These are phyloP conservation scores for Cystobasidium ongulense DNA, from an alignment of 768 basidiomycete species.

Conservation along the genomic window DNA sequence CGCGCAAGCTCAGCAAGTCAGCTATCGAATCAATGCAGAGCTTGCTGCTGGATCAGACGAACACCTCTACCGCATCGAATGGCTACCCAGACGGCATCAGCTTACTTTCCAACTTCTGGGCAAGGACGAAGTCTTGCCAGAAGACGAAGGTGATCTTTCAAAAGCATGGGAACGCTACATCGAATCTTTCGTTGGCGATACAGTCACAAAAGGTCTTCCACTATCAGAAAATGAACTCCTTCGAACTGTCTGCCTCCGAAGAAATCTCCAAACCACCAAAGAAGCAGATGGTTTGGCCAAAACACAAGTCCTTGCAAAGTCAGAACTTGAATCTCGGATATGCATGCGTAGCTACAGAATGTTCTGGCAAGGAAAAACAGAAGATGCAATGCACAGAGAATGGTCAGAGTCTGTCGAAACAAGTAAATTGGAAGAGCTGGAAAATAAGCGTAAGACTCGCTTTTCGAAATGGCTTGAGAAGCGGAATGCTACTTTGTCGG, in stretches of 20 bases:
- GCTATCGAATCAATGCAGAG: slow-evolving; percentile 49
- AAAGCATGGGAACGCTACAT: slow-evolving; percentile 49
- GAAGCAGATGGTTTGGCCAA: neutral
- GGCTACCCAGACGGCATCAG: slow-evolving; percentile 43
- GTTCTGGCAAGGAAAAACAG: slow-evolving; percentile 62
- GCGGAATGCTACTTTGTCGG: neutral
- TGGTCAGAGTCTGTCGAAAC: slow-evolving; percentile 31
- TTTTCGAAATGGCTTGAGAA: slow-evolving; percentile 1
- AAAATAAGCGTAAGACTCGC: slow-evolving; percentile 4
- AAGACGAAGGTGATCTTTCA: slow-evolving; percentile 47
- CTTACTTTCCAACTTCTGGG: slow-evolving; percentile 47
- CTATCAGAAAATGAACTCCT: neutral
- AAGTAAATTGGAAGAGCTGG: slow-evolving; percentile 26
- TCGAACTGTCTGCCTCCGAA: slow-evolving; percentile 18
- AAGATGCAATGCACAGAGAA: slow-evolving; percentile 41
- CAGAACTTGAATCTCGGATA: slow-evolving; percentile 70
- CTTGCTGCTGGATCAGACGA: slow-evolving; percentile 47
- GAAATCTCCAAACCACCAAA: neutral
- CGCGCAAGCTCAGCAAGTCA: slow-evolving; percentile 45
- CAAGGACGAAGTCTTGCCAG: slow-evolving; percentile 48
- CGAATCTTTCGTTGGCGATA: slow-evolving; percentile 44
- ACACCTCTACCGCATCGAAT: slow-evolving; percentile 49
- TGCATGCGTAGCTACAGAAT: slow-evolving; percentile 64
- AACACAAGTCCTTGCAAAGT: slow-evolving; percentile 28
- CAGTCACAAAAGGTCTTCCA: slow-evolving; percentile 30